Base-by-base conservation (phyloP, 2,329 filamentous ascomycete species). In the Endoconidiophora laricicola region DNA sequence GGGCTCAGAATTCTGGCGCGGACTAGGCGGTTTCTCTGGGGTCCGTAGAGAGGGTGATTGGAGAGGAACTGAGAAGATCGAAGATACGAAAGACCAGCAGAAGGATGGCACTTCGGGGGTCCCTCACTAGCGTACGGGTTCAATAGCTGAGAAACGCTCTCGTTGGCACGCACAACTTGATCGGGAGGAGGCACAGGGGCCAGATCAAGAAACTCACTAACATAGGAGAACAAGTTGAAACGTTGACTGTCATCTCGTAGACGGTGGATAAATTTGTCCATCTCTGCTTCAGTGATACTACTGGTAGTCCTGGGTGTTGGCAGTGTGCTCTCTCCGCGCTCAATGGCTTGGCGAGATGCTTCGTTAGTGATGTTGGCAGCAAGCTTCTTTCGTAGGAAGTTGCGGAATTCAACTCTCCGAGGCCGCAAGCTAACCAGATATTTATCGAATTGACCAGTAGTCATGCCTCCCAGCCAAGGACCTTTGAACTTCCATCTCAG, bases 401-500 rank as follows among this genome's bases (percentile, higher is more conserved):
- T 55, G 44, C 69, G 69, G 61, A 83, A 83, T 54, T 74, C 68
- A 5, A 62, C 48, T 50, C 76, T 74, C 54, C 65, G 70, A 12
- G 65, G 67, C 46, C 71, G 69, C 39, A 83, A 73, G 20, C 66
- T 63, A 46, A 66, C 60, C 10, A 83, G 52, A 57, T 76, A 83
- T 24, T 61, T 59, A 23, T 70, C 63, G 58, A 83, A 81, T 12
- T 76, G 69, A 16, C 77, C 77, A 54, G 78, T 69, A 3, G 68
- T 71, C 66, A 80, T 70, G 41, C 74, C 73, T 33, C 76, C 77
- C 33, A 83, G 66, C 78, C 78, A 83, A 2, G 79, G 79, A 0
- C 79, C 79, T 23, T 65, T 64, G 55, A 81, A 83, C 60, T 78
- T 81, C 79, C 79, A 83, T 55, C 78, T 69, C 56, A 67, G 68